A percentile compares a stretch with the other conserved stretches of the same genome.
Conservation (phyloP, 306 rosid genomes). For the Vigna hirtella region DNA sequence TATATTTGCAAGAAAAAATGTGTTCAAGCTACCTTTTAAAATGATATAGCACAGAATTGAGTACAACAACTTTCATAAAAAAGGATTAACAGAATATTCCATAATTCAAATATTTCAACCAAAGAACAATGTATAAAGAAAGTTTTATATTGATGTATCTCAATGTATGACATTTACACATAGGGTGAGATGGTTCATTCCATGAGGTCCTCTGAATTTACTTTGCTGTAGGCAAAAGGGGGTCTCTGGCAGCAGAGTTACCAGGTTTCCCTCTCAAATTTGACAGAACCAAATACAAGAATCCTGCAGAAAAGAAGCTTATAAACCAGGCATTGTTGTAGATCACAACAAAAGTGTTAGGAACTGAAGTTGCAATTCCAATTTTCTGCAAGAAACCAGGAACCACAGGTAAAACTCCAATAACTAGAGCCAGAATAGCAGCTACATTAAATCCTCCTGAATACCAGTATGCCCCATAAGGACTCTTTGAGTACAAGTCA, state of each 20-base stretch:
- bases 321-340: slow-evolving; percentile 94
- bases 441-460: slow-evolving; percentile 72
- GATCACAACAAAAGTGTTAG: slow-evolving; percentile 56
- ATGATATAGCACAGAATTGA: not conserved
- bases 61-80: not conserved
- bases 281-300: slow-evolving; percentile 68
- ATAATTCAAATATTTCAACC: slow-evolving; percentile 12
- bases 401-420: slow-evolving; percentile 76
- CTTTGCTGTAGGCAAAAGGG: slow-evolving; percentile 48
- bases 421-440: slow-evolving; percentile 69
- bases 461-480: slow-evolving; percentile 69
- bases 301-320: slow-evolving; percentile 81
- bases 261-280: slow-evolving; percentile 46
- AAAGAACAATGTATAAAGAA: slow-evolving; percentile 6
- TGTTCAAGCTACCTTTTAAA: not conserved
- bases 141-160: not conserved
- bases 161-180: slow-evolving; percentile 21
- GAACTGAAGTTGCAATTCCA: slow-evolving; percentile 57
- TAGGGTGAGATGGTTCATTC: not conserved
- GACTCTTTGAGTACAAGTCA: slow-evolving; percentile 73
- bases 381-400: slow-evolving; percentile 87
- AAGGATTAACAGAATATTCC: not conserved
- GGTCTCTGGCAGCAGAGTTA: slow-evolving; percentile 28
- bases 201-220: not conserved
- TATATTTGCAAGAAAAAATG: not conserved